phyloP scores from a whole-genome alignment of 2,329 filamentous ascomycete species.

The Paradendryphiella salina region DNA sequence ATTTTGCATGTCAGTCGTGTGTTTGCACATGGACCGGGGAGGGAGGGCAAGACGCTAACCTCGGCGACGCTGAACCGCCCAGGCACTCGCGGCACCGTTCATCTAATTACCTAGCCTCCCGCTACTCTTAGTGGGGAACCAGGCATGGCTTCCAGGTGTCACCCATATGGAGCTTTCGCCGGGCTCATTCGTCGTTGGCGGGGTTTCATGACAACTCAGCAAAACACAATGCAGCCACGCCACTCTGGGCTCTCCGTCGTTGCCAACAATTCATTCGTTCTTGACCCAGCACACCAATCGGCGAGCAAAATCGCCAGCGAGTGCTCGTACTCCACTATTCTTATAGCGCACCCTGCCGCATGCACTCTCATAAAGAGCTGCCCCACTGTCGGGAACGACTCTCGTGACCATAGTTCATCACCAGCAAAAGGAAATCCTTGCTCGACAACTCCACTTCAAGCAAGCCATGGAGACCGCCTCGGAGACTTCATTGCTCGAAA shows the following conservation, averaged over 20 bases:
- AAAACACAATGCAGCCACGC: neutral
- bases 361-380: slow-evolving; percentile 3
- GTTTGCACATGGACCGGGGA: neutral
- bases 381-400: slow-evolving; percentile 8
- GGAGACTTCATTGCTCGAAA: slow-evolving; percentile 10
- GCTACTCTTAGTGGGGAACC: neutral
- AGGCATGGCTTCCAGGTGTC: slow-evolving; percentile 1
- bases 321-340: neutral
- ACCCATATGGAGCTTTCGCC: neutral
- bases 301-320: neutral
- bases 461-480: slow-evolving; percentile 15
- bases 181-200: neutral
- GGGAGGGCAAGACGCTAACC: neutral
- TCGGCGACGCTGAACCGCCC: neutral
- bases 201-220: neutral
- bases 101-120: neutral
- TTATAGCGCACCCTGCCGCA: slow-evolving; percentile 2
- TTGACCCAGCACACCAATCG: neutral
- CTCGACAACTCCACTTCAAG: neutral
- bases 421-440: slow-evolving; percentile 7
- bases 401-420: neutral
- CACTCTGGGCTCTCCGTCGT: slow-evolving; percentile 1
- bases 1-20: neutral
- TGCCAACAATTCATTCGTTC: neutral
- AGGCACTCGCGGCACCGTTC: too few species aligned